A percentile compares a stretch with the other conserved stretches of the same genome.
phyloP scores from a whole-genome alignment of 2,329 filamentous ascomycete species.

The Stachybotrys chartarum region DNA sequence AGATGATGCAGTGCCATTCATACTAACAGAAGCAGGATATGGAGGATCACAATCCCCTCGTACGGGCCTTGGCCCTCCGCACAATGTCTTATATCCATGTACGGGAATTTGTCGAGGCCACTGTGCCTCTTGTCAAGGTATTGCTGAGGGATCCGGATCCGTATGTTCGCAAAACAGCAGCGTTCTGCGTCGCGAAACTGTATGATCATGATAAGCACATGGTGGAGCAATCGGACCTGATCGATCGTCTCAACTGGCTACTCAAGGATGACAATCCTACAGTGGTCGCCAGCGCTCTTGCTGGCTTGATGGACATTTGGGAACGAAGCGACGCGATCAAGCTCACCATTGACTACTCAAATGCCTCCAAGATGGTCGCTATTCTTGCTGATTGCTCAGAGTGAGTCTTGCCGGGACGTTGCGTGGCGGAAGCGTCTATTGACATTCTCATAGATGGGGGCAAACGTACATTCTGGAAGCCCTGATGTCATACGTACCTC shows the following conservation, averaged over 20 bases:
- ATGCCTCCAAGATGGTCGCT: slow-evolving; percentile 95
- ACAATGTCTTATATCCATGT: slow-evolving; percentile 99
- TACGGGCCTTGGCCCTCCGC: slow-evolving; percentile 82
- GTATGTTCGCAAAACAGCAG: slow-evolving; percentile 95
- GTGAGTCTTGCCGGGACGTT: slow-evolving; percentile 43
- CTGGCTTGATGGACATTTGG: slow-evolving; percentile 94
- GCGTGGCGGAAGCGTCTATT: slow-evolving; percentile 1
- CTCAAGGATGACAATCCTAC: slow-evolving; percentile 95
- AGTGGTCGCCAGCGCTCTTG: slow-evolving; percentile 89
- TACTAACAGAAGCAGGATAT: slow-evolving; percentile 61
- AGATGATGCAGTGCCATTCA: background rate
- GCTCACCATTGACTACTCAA: slow-evolving; percentile 93
- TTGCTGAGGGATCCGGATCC: slow-evolving; percentile 83
- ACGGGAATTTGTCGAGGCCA: slow-evolving; percentile 88
- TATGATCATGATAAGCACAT: slow-evolving; percentile 92
- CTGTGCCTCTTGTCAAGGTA: slow-evolving; percentile 74
- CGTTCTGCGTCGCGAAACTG: slow-evolving; percentile 92
- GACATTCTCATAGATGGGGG: slow-evolving; percentile 64
- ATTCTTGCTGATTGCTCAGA: slow-evolving; percentile 96
- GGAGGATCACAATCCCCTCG: slow-evolving; percentile 85
- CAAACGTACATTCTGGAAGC: slow-evolving; percentile 98
- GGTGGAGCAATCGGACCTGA: slow-evolving; percentile 86
- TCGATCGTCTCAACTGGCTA: slow-evolving; percentile 83
- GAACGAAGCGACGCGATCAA: slow-evolving; percentile 96
- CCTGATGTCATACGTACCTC: slow-evolving; percentile 94